Evolutionary conservation across 331 rosid species (phyloP), one percentile per base, ranked within the genome.

Genomic region (Arachis monticola): DNA sequence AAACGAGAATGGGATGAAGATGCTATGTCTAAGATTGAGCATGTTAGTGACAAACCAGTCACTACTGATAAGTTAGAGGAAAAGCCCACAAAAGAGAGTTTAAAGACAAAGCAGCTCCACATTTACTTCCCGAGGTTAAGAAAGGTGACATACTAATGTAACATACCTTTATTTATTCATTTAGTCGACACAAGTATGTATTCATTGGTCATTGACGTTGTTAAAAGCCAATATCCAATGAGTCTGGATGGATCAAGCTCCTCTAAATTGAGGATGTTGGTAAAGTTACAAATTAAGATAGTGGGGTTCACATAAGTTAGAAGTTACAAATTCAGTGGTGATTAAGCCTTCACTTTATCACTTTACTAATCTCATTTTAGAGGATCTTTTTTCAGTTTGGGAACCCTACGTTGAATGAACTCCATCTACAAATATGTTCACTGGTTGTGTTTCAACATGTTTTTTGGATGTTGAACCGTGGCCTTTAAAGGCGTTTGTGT

Each of bases 71-170:
- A 45, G 5, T 57, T 82, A 38, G 69, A 77, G 70, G 67, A 83
- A 75, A 70, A 55, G 59, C 76, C 78, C n/a, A 30, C 68, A 4
- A 62, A 55, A 62, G 77, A 67, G 6, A 69, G 71, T 47, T 56
- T 79, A 3, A 76, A 75, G 47, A 62, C 77, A 27, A 81, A 70
- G 65, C 80, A 81, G 61, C 82, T 94, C 61, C 83, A 47, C 14
- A 73, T 91, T 53, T 94, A 72, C 85, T 90, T 94, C 72, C 96
- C 99, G 50, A 79, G 81, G 72, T 84, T 94, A 67, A 81, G 83
- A 83, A 87, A 84, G 91, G 99, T 91, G 63, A 44, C 13, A 4
- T 58, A 60, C 17, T 3, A 57, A 58, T 17, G 22, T 64, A 5
- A 32, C 5, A 5, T 60, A 12, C 52, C 52, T 44, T 57, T 5